These are phyloP conservation scores for Cystofilobasidium bisporidii DNA, from an alignment of 768 basidiomycete genomes.

Conservation along the genomic window DNA sequence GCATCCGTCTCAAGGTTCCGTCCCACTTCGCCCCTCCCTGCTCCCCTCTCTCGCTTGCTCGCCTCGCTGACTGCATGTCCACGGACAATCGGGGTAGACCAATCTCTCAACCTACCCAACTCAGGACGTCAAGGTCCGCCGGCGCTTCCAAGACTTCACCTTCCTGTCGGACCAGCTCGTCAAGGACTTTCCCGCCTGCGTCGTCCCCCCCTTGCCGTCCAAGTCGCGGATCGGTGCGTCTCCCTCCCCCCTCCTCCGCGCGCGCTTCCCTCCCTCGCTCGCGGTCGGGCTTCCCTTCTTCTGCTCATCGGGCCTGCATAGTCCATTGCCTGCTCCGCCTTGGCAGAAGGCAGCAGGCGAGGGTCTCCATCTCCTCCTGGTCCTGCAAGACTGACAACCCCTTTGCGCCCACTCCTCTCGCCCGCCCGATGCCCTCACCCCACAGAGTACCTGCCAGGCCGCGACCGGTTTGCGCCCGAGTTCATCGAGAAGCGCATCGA, in stretches of 20 bases:
- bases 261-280: too few relatives aligned
- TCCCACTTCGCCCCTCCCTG: not conserved
- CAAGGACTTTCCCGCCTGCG: conserved; percentile 90
- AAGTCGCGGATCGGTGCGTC: conserved; percentile 86
- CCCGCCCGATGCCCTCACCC: too few relatives aligned
- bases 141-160: conserved; percentile 94
- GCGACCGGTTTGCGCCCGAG: conserved; percentile 86
- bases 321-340: too few relatives aligned
- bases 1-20: conserved; percentile 11
- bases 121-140: conserved; percentile 55
- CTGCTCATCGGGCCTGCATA: not conserved
- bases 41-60: not conserved
- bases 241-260: too few relatives aligned
- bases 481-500: conserved; percentile 76
- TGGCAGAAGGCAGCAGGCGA: too few relatives aligned
- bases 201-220: conserved; percentile 92
- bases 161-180: conserved; percentile 80
- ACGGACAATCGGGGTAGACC: conserved; percentile 50
- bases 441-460: conserved; percentile 89
- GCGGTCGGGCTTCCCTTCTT: too few relatives aligned
- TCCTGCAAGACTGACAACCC: too few relatives aligned
- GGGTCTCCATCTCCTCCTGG: too few relatives aligned
- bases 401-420: too few relatives aligned
- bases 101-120: conserved; percentile 78
- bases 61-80: too few relatives aligned